phyloP scores from a whole-genome alignment of 2,329 filamentous ascomycete species.

The Pseudopyricularia cyperi region DNA sequence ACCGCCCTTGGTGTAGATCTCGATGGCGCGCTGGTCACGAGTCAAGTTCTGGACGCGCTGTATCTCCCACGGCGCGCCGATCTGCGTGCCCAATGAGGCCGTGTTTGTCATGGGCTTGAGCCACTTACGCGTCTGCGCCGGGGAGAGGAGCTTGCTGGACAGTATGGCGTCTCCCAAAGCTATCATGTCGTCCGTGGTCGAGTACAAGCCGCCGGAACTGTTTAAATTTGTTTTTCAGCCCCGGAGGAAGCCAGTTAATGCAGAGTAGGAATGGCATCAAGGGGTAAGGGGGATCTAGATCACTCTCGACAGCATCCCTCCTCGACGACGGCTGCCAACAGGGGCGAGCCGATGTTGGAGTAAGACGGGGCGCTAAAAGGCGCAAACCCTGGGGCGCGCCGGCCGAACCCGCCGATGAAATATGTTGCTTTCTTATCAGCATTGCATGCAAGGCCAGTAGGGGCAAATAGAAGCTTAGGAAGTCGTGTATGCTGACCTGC shows the following conservation, averaged over 20 bases:
- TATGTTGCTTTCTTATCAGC: constrained; percentile 4
- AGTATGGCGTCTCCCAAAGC: constrained; percentile 27
- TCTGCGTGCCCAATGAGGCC: constrained; percentile 19
- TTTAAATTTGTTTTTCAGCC: background rate
- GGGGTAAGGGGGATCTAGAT: constrained; percentile 11
- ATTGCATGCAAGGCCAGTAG: no score
- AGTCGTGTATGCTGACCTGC: background rate
- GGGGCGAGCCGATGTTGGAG: constrained; percentile 30
- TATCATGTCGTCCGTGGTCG: constrained; percentile 20
- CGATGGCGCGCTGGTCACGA: constrained; percentile 21
- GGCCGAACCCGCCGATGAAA: constrained; percentile 14
- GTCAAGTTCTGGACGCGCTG: constrained; percentile 21
- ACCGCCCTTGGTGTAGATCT: constrained; percentile 33
- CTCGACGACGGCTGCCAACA: constrained; percentile 32
- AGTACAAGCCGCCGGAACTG: constrained; percentile 3
- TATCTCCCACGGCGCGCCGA: constrained; percentile 36
- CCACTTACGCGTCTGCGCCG: constrained; percentile 26
- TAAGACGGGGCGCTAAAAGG: constrained; percentile 33
- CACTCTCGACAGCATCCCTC: constrained; percentile 25
- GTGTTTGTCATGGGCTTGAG: constrained; percentile 27
- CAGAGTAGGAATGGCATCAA: background rate
- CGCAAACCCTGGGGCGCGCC: constrained; percentile 23
- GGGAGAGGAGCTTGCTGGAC: constrained; percentile 23
- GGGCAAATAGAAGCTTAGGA: background rate
- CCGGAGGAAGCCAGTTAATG: no score